These are phyloP conservation scores for Castanospermum australe DNA, from an alignment of 306 rosid genomes.

Conservation along the genomic window DNA sequence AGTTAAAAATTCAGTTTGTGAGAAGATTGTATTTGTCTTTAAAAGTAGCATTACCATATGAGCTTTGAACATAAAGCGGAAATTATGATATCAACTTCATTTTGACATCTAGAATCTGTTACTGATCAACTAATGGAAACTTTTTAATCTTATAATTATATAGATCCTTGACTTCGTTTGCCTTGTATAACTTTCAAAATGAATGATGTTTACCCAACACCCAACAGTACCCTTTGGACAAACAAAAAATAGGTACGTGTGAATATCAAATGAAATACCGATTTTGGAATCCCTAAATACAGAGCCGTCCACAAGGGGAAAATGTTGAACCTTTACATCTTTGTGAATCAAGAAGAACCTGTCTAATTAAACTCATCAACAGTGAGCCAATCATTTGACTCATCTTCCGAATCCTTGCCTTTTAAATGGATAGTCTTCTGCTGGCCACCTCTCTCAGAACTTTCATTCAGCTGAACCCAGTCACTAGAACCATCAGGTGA, in stretches of 20 bases:
- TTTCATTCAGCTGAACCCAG: slow-evolving; percentile 74
- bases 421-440: slow-evolving; percentile 32
- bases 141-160: background rate
- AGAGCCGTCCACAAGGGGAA: slow-evolving; percentile 17
- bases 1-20: too few species aligned
- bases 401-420: slow-evolving; percentile 81
- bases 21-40: too few species aligned
- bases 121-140: background rate
- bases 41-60: too few species aligned
- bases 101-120: background rate
- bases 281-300: slow-evolving; percentile 22
- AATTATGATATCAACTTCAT: background rate
- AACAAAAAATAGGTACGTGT: background rate
- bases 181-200: background rate
- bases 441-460: slow-evolving; percentile 36
- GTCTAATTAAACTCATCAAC: slow-evolving; percentile 67
- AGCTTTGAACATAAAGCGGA: too few species aligned
- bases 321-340: slow-evolving; percentile 47
- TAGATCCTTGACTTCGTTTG: background rate
- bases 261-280: slow-evolving; percentile 17
- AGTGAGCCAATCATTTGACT: slow-evolving; percentile 82
- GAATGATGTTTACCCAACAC: background rate
- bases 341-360: slow-evolving; percentile 17
- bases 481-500: slow-evolving; percentile 65
- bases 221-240: background rate